A percentile compares a stretch with the other conserved stretches of the same genome.
Evolutionary conservation across 192 early-diverging fungal genomes (phyloP).

Genomic region (Rhizophagus clarus): DNA sequence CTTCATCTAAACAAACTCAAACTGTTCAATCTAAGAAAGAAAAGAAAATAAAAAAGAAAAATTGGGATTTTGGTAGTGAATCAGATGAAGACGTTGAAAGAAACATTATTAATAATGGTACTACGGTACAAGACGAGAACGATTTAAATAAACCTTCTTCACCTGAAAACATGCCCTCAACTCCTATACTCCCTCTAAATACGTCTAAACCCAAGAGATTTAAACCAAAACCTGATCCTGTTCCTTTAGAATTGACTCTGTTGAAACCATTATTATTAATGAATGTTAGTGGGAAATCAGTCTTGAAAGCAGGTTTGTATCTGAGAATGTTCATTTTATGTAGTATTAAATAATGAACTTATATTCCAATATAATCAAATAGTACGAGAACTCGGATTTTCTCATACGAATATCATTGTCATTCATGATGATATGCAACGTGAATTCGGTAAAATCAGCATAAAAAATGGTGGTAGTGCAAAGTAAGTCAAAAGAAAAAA

Average conservation of each 20-base stretch:
- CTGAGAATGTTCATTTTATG: background rate
- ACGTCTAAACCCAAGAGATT: slow-evolving; percentile 6
- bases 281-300: slow-evolving; percentile 68
- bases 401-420: slow-evolving; percentile 52
- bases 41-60: background rate
- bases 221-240: slow-evolving; percentile 17
- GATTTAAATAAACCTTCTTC: background rate
- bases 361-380: background rate
- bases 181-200: background rate
- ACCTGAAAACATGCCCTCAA: background rate
- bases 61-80: background rate
- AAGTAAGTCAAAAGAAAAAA: slow-evolving; percentile 40
- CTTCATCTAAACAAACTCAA: slow-evolving; percentile 19
- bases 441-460: slow-evolving; percentile 59
- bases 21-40: background rate
- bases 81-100: background rate
- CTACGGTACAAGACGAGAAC: background rate
- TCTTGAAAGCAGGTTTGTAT: slow-evolving; percentile 63
- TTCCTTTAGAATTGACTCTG: slow-evolving; percentile 51
- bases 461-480: slow-evolving; percentile 64
- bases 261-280: slow-evolving; percentile 67
- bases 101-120: background rate
- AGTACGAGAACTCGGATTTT: slow-evolving; percentile 53
- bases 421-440: slow-evolving; percentile 78
- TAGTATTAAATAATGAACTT: background rate